phyloP scores from a whole-genome alignment of 2,329 filamentous ascomycete species.

The Aspergillus sp. region DNA sequence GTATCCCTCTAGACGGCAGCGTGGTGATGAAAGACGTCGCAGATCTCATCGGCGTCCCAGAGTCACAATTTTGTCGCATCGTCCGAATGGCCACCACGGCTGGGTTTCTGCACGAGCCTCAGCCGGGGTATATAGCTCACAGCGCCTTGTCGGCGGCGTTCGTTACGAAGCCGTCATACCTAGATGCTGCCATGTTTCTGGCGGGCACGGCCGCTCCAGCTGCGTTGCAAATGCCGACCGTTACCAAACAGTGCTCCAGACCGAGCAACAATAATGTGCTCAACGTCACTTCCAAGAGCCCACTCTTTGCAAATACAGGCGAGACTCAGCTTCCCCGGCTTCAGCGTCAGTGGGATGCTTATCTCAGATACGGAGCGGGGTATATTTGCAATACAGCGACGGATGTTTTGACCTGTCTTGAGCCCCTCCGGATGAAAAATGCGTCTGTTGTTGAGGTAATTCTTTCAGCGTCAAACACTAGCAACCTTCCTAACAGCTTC shows the following conservation, averaged over 20 bases:
- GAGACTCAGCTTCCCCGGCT: too few relatives aligned
- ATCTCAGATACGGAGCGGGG: too few relatives aligned
- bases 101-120: conserved; percentile 34
- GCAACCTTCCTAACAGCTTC: too few relatives aligned
- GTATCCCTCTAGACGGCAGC: conserved; percentile 36
- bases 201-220: conserved; percentile 29
- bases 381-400: too few relatives aligned
- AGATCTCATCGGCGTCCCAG: conserved; percentile 36
- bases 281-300: too few relatives aligned
- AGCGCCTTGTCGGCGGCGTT: conserved; percentile 36
- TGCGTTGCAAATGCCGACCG: conserved; percentile 30
- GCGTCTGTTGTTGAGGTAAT: too few relatives aligned
- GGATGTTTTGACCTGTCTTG: too few relatives aligned
- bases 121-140: conserved; percentile 31
- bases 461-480: too few relatives aligned
- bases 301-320: too few relatives aligned
- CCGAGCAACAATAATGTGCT: too few relatives aligned
- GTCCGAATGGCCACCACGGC: conserved; percentile 28
- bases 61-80: conserved; percentile 31
- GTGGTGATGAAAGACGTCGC: conserved; percentile 38
- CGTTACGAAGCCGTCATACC: conserved; percentile 24
- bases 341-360: too few relatives aligned
- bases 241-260: conserved; percentile 16
- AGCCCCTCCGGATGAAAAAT: too few relatives aligned
- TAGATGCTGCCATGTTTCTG: conserved; percentile 39